Evolutionary conservation across 164 flowering plant genomes (phyloP).

Genomic region (Magnolia officinalis): DNA sequence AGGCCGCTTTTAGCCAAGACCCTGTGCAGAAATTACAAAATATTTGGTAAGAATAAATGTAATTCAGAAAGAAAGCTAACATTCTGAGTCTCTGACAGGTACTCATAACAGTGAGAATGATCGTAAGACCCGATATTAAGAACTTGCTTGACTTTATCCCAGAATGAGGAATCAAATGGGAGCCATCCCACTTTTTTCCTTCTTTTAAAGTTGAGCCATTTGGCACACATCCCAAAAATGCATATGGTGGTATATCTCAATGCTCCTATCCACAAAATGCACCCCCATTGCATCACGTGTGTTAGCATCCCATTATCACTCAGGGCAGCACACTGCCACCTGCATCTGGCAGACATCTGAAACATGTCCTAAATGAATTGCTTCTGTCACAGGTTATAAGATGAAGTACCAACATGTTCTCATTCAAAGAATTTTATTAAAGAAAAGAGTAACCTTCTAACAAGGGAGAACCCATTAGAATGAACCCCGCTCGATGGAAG

Average conservation of each 20-base stretch:
- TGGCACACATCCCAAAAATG: too few species aligned
- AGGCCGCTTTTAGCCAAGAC: slow-evolving; percentile 73
- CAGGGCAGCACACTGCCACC: neutral
- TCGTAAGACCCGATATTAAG: neutral
- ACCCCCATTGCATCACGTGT: too few species aligned
- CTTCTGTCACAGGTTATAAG: neutral
- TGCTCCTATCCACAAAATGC: too few species aligned
- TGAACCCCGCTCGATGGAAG: slow-evolving; percentile 96
- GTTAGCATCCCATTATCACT: neutral
- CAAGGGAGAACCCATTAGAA: slow-evolving; percentile 97
- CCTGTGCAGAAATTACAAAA: slow-evolving; percentile 30
- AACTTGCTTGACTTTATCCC: neutral
- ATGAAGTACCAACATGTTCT: neutral
- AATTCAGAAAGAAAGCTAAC: neutral
- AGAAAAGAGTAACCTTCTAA: slow-evolving; percentile 64
- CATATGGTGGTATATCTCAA: too few species aligned
- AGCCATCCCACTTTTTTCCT: neutral
- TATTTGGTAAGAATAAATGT: neutral
- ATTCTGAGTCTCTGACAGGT: neutral
- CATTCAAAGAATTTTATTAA: neutral
- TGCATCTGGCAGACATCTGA: neutral
- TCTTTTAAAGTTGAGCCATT: too few species aligned
- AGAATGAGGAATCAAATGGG: neutral
- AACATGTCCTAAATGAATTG: neutral
- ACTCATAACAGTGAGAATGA: neutral